A percentile compares a stretch with the other conserved stretches of the same genome.
phyloP scores from a whole-genome alignment of 768 basidiomycete genomes.

The Myochromella boudieri region DNA sequence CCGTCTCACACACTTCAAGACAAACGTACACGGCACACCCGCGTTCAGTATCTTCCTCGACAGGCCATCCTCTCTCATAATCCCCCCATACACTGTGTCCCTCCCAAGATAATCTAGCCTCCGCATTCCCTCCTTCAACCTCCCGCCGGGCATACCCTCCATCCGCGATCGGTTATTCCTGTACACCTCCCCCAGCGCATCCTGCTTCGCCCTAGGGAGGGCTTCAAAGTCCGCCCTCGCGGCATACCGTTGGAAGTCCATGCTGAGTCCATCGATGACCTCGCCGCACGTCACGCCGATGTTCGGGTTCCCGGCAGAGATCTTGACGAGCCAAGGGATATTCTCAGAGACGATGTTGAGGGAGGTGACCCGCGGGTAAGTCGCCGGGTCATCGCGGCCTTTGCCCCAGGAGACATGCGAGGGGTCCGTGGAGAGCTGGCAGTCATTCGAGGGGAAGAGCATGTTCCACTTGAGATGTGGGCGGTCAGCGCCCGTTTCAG shows the following conservation, averaged over 20 bases:
- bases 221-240: slow-evolving; percentile 51
- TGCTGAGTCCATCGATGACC: slow-evolving; percentile 54
- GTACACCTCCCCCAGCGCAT: slow-evolving; percentile 52
- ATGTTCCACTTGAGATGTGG: slow-evolving; percentile 74
- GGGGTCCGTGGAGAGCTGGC: slow-evolving; percentile 63
- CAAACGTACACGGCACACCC: slow-evolving; percentile 57
- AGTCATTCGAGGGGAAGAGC: slow-evolving; percentile 60
- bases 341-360: slow-evolving; percentile 51
- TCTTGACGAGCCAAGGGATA: slow-evolving; percentile 57
- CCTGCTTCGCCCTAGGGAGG: slow-evolving; percentile 34
- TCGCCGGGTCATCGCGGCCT: slow-evolving; percentile 65
- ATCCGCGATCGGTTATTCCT: slow-evolving; percentile 64
- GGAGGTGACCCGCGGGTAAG: slow-evolving; percentile 56
- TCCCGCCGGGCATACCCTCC: slow-evolving; percentile 67
- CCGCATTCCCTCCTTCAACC: slow-evolving; percentile 60
- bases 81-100: slow-evolving; percentile 63
- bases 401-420: slow-evolving; percentile 61
- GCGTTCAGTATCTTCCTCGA: slow-evolving; percentile 47
- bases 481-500: slow-evolving; percentile 36
- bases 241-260: slow-evolving; percentile 50
- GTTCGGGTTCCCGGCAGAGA: slow-evolving; percentile 40
- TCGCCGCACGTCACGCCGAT: slow-evolving; percentile 71
- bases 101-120: slow-evolving; percentile 66
- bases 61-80: slow-evolving; percentile 43
- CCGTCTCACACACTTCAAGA: slow-evolving; percentile 49